Evolutionary conservation across 495 filamentous ascomycete species (phyloP), one percentile per base, ranked within the genome.

Genomic region (Aspergillus coremiiformis): DNA sequence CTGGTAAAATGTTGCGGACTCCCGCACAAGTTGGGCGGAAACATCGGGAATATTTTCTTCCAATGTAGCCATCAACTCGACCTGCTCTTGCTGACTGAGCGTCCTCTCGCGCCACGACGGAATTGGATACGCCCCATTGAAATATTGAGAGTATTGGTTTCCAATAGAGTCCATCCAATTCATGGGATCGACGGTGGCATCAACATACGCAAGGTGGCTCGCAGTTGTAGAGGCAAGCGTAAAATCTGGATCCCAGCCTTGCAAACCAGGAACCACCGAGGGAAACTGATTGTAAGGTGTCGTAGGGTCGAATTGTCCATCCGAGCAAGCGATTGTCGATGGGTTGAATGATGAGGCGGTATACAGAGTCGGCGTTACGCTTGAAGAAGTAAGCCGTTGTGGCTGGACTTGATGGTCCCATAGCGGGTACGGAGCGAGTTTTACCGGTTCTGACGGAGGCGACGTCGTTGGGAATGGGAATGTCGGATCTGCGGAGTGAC

Each of bases 51-150:
- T 84, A 55, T 85, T 73, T 26, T 78, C 75, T 56, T 85, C 83
- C 21, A 87, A 64, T 32, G 79, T 77, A 26, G 78, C 73, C 81
- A 87, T 82, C 46, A 89, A 66, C 68, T 88, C 82, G 37, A 82
- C 65, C 64, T 88, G 85, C 63, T 87, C 82, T 59, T 85, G 76
- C 48, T 85, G 82, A 41, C 78, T 85, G 47, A 89, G 67, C 35
- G 83, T 86, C 39, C 82, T 79, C 37, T 80, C 75, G 9, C 84
- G 72, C 62, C 76, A 69, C 24, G 74, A 52, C 56, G 66, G 62
- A 43, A 70, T 26, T 33, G 75, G 63, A 47, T 68, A 73, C 5
- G 73, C 66, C 41, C 73, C 73, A 30, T 72, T 66, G 44, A 75
- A 70, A 51, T 77, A 78, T 47, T 76, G 73, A 17, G 74, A 78